These are phyloP conservation scores for Colletotrichum cereale DNA, from an alignment of 2,329 filamentous ascomycete species.

Conservation along the genomic window DNA sequence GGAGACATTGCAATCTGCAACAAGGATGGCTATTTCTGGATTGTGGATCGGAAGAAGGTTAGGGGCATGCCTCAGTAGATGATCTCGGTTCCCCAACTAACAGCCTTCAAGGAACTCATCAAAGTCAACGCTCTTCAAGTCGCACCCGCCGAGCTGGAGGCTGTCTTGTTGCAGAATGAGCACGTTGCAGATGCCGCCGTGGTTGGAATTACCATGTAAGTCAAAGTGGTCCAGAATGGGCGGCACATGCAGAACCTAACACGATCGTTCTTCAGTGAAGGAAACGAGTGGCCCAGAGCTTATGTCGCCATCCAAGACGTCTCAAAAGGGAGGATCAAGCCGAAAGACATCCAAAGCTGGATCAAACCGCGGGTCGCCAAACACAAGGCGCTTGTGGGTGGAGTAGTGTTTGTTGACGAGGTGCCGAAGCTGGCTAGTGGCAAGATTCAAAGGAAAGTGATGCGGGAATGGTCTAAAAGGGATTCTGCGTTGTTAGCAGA, in stretches of 20 bases:
- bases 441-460: constrained; percentile 68
- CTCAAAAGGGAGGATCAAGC: constrained; percentile 58
- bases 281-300: constrained; percentile 65
- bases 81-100: not conserved
- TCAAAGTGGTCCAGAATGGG: constrained; percentile 12
- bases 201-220: constrained; percentile 63
- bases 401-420: constrained; percentile 66
- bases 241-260: constrained; percentile 1
- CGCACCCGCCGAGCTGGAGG: constrained; percentile 69
- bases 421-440: constrained; percentile 69
- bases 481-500: constrained; percentile 55
- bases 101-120: constrained; percentile 62
- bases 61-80: constrained; percentile 8
- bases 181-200: constrained; percentile 67
- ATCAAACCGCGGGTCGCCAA: constrained; percentile 62
- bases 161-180: constrained; percentile 63
- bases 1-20: constrained; percentile 68
- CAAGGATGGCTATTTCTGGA: constrained; percentile 59
- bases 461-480: constrained; percentile 69
- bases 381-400: constrained; percentile 65
- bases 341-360: constrained; percentile 64
- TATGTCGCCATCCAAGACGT: constrained; percentile 64
- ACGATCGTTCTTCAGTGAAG: constrained; percentile 48
- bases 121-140: constrained; percentile 72
- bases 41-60: constrained; percentile 62